These are phyloP conservation scores for Strobilomyces dryophilus DNA, from an alignment of 768 basidiomycete genomes.

Conservation along the genomic window DNA sequence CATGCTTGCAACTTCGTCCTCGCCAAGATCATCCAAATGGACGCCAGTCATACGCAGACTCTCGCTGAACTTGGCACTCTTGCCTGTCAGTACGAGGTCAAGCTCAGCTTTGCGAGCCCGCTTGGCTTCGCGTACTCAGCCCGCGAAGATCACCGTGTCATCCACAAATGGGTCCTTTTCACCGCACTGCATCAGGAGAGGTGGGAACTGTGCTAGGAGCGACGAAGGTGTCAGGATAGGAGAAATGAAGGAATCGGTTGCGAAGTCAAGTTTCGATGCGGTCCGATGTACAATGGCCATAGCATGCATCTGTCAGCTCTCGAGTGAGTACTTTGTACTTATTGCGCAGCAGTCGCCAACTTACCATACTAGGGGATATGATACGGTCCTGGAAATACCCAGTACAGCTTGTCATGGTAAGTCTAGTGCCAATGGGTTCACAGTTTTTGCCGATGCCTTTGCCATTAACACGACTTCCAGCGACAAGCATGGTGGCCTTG, in stretches of 20 bases:
- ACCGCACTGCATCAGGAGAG: slow-evolving; percentile 89
- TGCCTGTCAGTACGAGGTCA: slow-evolving; percentile 53
- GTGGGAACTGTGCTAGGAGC: slow-evolving; percentile 90
- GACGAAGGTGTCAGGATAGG: slow-evolving; percentile 85
- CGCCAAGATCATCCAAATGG: slow-evolving; percentile 22
- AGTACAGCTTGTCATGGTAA: slow-evolving; percentile 94
- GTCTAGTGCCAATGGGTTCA: slow-evolving; percentile 74
- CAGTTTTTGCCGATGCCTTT: slow-evolving; percentile 34
- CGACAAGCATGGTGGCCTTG: slow-evolving; percentile 38
- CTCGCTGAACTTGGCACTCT: slow-evolving; percentile 61
- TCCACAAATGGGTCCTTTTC: slow-evolving; percentile 97
- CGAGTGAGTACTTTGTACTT: slow-evolving; percentile 4
- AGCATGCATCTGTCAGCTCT: slow-evolving; percentile 80
- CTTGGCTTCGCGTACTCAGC: slow-evolving; percentile 93
- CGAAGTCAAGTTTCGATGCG: slow-evolving; percentile 89
- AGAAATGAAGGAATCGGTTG: slow-evolving; percentile 92
- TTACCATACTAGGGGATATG: slow-evolving; percentile 93
- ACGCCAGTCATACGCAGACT: slow-evolving; percentile 57
- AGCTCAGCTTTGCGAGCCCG: slow-evolving; percentile 74
- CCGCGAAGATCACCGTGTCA: slow-evolving; percentile 96
- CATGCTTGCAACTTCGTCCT: slow-evolving; percentile 37
- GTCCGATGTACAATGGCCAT: slow-evolving; percentile 98
- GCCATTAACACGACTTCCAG: slow-evolving; percentile 24
- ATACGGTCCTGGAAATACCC: slow-evolving; percentile 94
- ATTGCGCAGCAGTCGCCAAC: slow-evolving; percentile 26